Conservation (phyloP, 2,329 filamentous ascomycete species). For the Nothophoma quercina region DNA sequence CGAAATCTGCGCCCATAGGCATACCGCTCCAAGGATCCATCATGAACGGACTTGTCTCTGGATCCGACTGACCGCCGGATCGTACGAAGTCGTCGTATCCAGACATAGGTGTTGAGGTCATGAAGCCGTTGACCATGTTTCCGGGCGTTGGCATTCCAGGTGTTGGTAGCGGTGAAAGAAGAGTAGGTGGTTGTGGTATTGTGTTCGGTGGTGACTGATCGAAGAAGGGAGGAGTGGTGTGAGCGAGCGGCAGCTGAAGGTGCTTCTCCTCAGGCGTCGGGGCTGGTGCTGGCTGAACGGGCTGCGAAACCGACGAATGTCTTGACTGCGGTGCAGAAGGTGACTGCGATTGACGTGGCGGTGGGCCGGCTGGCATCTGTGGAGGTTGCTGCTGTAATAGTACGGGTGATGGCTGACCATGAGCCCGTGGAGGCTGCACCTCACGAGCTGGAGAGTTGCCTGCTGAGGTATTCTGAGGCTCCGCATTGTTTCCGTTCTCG, state of each 20-base stretch:
- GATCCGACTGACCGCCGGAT: constrained; percentile 52
- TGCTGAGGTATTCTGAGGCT: constrained; percentile 41
- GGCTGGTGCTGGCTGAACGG: constrained; percentile 41
- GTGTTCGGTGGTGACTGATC: constrained; percentile 51
- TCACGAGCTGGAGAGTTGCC: constrained; percentile 47
- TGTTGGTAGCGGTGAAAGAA: constrained; percentile 50
- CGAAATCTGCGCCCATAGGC: constrained; percentile 55
- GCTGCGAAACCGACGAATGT: constrained; percentile 43
- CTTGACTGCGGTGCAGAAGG: constrained; percentile 41
- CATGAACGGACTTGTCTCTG: constrained; percentile 56
- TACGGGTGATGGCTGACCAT: constrained; percentile 30
- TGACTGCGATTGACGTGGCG: constrained; percentile 42
- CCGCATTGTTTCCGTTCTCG: constrained; percentile 42
- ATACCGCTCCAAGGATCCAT: constrained; percentile 58
- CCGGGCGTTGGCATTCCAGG: constrained; percentile 48
- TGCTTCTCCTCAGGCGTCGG: constrained; percentile 44
- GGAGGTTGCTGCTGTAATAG: constrained; percentile 25
- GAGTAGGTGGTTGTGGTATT: constrained; percentile 32
- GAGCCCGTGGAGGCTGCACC: constrained; percentile 32
- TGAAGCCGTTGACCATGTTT: constrained; percentile 50
- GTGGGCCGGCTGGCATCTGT: constrained; percentile 24
- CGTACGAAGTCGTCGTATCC: constrained; percentile 56
- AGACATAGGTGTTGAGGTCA: constrained; percentile 55
- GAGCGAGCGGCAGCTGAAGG: constrained; percentile 35
- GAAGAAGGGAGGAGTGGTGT: constrained; percentile 50